phyloP scores from a whole-genome alignment of 495 filamentous ascomycete genomes.

The Tuber microsphaerosporum region DNA sequence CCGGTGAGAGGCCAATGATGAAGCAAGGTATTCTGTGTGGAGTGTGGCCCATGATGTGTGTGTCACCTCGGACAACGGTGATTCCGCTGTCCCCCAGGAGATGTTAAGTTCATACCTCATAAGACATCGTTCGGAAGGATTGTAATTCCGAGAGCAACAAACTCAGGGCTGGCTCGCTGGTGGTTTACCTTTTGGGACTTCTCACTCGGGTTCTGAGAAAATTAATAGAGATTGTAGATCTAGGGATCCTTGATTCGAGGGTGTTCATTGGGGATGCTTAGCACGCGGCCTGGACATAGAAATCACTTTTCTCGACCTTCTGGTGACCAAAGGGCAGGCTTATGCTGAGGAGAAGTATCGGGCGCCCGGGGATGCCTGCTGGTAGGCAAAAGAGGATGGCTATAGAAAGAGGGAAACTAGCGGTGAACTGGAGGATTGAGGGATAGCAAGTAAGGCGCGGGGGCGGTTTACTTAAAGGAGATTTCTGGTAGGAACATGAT shows the following conservation, averaged over 20 bases:
- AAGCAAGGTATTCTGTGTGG: neutral
- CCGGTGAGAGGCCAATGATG: neutral
- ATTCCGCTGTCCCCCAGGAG: neutral
- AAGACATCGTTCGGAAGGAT: neutral
- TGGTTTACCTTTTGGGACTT: neutral
- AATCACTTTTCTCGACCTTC: neutral
- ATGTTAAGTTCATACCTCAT: neutral
- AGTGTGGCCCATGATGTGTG: neutral
- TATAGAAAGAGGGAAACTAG: neutral
- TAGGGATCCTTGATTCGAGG: neutral
- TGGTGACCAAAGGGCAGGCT: neutral
- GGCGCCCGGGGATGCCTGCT: neutral
- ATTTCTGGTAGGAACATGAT: neutral
- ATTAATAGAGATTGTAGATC: neutral
- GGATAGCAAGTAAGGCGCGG: neutral
- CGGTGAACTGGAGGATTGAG: neutral
- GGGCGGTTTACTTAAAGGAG: neutral
- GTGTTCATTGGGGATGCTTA: neutral
- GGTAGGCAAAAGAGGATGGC: neutral
- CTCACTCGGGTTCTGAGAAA: neutral
- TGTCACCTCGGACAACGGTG: neutral
- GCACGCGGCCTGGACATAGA: neutral
- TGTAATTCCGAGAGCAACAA: neutral
- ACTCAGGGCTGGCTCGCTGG: neutral
- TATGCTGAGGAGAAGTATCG: neutral